Conservation (phyloP, 1,284 basidiomycete genomes). For the Sanguinoderma infundibulare region DNA sequence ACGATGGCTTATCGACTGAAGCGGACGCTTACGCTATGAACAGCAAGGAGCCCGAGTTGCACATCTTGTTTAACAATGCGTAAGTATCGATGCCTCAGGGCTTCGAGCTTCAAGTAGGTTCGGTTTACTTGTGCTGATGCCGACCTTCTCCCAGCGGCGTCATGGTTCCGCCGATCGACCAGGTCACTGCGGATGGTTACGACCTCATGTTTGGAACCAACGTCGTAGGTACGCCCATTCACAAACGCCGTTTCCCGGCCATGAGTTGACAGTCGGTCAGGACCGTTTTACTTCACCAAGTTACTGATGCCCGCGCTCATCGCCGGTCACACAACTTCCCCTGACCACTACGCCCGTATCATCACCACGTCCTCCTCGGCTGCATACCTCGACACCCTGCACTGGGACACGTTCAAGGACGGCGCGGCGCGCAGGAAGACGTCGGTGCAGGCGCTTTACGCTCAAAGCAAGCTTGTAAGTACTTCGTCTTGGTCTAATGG, state of each 20-base stretch:
- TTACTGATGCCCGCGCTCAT: constrained; percentile 47
- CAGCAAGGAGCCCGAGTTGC: constrained; percentile 49
- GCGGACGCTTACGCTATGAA: not conserved
- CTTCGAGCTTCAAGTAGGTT: not conserved
- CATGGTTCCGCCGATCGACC: constrained; percentile 43
- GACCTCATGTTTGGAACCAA: constrained; percentile 60
- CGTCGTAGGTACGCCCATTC: constrained; percentile 38
- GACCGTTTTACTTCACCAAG: constrained; percentile 42
- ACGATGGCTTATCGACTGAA: not conserved
- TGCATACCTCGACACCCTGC: constrained; percentile 32
- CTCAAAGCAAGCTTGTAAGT: constrained; percentile 42
- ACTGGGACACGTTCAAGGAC: constrained; percentile 36
- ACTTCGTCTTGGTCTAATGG: too few species aligned
- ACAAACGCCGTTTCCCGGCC: not conserved
- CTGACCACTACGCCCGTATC: constrained; percentile 43
- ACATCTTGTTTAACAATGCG: constrained; percentile 59
- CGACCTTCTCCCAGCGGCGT: too few species aligned
- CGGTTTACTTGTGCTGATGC: too few species aligned
- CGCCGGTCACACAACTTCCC: constrained; percentile 32
- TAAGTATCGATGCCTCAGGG: constrained; percentile 31
- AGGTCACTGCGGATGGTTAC: constrained; percentile 48
- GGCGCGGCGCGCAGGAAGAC: constrained; percentile 33
- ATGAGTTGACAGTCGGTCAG: not conserved
- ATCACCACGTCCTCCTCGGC: constrained; percentile 44
- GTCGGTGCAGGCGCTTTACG: constrained; percentile 38